phyloP scores from a whole-genome alignment of 2,329 filamentous ascomycete species.

The Pseudogymnoascus verrucosus region DNA sequence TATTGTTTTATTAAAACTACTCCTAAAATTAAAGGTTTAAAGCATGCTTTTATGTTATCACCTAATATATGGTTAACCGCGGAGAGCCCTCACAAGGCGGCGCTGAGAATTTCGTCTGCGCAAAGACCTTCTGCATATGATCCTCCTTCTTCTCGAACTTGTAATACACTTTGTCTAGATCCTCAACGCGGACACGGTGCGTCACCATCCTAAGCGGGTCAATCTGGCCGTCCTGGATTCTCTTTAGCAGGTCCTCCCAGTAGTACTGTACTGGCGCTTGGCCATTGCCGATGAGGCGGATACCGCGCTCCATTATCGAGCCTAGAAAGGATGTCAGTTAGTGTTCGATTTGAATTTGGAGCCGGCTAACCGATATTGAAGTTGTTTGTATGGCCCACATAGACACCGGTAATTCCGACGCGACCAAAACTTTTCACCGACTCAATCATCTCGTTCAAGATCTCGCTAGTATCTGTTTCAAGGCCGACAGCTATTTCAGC shows the following conservation, averaged over 20 bases:
- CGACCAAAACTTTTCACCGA: conserved; percentile 65
- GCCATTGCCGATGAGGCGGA: conserved; percentile 63
- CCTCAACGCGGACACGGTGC: conserved; percentile 67
- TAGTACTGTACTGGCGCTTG: conserved; percentile 72
- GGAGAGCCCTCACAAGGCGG: conserved; percentile 37
- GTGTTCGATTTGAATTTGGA: conserved; percentile 62
- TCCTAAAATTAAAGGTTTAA: not conserved
- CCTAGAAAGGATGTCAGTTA: conserved; percentile 47
- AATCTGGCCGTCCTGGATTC: conserved; percentile 59
- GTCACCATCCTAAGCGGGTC: conserved; percentile 74
- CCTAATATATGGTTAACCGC: conserved; percentile 31
- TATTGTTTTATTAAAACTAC: not conserved
- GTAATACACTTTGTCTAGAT: conserved; percentile 58
- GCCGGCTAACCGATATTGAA: conserved; percentile 26
- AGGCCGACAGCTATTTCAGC: conserved; percentile 52
- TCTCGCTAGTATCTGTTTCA: conserved; percentile 79
- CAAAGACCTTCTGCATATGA: conserved; percentile 73
- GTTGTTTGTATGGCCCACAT: conserved; percentile 41
- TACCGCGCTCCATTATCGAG: conserved; percentile 77
- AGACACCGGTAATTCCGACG: conserved; percentile 68
- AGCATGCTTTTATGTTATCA: not conserved
- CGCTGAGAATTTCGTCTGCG: conserved; percentile 49
- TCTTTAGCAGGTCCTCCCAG: conserved; percentile 67
- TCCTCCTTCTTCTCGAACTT: conserved; percentile 56
- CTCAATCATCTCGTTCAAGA: conserved; percentile 72